Evolutionary conservation across 768 basidiomycete species (phyloP).

Genomic region (Trametes gibbosa): DNA sequence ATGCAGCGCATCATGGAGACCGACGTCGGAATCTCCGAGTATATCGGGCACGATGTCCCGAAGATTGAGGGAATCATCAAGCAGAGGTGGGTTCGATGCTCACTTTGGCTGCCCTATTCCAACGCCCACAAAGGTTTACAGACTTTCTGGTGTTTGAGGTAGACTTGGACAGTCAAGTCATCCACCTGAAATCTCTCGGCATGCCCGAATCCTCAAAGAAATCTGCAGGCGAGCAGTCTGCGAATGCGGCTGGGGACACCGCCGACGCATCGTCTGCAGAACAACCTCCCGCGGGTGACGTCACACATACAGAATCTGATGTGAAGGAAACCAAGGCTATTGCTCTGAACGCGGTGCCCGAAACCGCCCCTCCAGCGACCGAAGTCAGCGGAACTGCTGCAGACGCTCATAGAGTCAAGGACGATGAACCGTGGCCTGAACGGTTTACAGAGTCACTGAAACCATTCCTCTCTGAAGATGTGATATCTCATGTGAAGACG

Average conservation of each 20-base stretch:
- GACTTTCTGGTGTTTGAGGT: slow-evolving; percentile 97
- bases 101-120: not conserved
- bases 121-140: slow-evolving; percentile 65
- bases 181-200: slow-evolving; percentile 76
- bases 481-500: slow-evolving; percentile 60
- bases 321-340: not conserved
- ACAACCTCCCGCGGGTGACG: not conserved
- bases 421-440: slow-evolving; percentile 63
- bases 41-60: slow-evolving; percentile 65
- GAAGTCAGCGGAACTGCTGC: slow-evolving; percentile 15
- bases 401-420: slow-evolving; percentile 15
- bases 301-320: not conserved
- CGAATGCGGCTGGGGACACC: slow-evolving; percentile 17
- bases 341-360: not conserved
- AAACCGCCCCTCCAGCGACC: slow-evolving; percentile 7
- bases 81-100: slow-evolving; percentile 63
- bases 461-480: slow-evolving; percentile 60
- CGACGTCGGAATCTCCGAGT: slow-evolving; percentile 90
- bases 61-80: slow-evolving; percentile 93
- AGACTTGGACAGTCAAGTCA: slow-evolving; percentile 71
- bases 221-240: slow-evolving; percentile 17
- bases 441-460: slow-evolving; percentile 52
- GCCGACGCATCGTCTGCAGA: not conserved
- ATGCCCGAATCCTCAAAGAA: slow-evolving; percentile 63
- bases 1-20: slow-evolving; percentile 64